Evolutionary conservation across 2,329 filamentous ascomycete species (phyloP).

Genomic region (Cladosporium sp.): DNA sequence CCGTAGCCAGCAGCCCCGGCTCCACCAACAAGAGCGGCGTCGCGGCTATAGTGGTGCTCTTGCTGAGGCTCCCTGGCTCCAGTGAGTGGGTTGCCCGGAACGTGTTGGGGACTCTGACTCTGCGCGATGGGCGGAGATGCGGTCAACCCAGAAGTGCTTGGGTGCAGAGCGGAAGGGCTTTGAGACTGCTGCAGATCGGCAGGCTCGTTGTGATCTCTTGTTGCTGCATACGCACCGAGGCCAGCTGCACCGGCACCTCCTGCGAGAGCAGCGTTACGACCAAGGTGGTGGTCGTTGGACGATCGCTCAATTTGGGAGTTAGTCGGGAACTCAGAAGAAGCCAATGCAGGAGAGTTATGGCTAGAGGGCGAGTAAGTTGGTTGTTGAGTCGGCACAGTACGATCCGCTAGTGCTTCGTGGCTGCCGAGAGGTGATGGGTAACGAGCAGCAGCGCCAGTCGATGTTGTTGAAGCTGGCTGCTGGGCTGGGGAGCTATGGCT

Average conservation of each 20-base stretch:
- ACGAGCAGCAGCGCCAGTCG: background rate
- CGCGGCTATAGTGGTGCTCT: slow-evolving; percentile 24
- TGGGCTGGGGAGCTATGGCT: background rate
- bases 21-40: slow-evolving; percentile 32
- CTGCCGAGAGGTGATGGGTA: background rate
- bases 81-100: background rate
- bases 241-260: slow-evolving; percentile 35
- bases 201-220: slow-evolving; percentile 17
- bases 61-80: slow-evolving; percentile 7
- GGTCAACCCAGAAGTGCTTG: background rate
- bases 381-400: background rate
- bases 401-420: slow-evolving; percentile 3
- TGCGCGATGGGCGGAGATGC: background rate
- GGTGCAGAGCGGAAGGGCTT: background rate
- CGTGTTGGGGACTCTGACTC: background rate
- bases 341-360: background rate
- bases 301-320: background rate
- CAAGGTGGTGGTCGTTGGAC: slow-evolving; percentile 30
- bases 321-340: background rate
- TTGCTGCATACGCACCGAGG: slow-evolving; percentile 21
- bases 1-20: slow-evolving; percentile 29
- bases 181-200: background rate
- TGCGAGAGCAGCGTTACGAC: slow-evolving; percentile 36
- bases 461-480: background rate
- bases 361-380: background rate